phyloP scores from a whole-genome alignment of 106 monocot genomes.

The Phalaenopsis aphrodite region DNA sequence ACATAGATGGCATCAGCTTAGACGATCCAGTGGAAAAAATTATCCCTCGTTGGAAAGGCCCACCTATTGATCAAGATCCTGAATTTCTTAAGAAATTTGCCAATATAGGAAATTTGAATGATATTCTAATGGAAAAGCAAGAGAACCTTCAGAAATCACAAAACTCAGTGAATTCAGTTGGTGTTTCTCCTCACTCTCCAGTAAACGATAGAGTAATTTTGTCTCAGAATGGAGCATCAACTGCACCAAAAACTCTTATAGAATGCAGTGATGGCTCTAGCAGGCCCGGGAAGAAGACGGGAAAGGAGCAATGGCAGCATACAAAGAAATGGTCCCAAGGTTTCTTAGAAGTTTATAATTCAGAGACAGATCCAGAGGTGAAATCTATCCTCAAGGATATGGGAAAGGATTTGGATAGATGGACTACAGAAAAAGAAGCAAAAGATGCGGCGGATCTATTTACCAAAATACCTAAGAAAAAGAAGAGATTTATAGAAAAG shows the following conservation, averaged over 20 bases:
- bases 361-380: constrained; percentile 69
- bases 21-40: constrained; percentile 69
- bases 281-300: constrained; percentile 56
- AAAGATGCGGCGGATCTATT: constrained; percentile 48
- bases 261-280: constrained; percentile 82
- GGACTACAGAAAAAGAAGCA: constrained; percentile 66
- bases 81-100: constrained; percentile 33
- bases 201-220: constrained; percentile 17
- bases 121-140: background rate
- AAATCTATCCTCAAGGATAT: constrained; percentile 73
- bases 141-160: constrained; percentile 27
- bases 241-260: constrained; percentile 37
- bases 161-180: constrained; percentile 9
- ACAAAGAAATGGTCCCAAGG: constrained; percentile 87
- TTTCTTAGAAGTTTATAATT: constrained; percentile 78
- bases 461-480: constrained; percentile 50
- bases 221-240: constrained; percentile 17
- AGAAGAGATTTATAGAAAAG: constrained; percentile 56
- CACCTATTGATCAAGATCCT: constrained; percentile 34
- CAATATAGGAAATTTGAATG: constrained; percentile 1
- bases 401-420: constrained; percentile 76
- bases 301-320: constrained; percentile 79
- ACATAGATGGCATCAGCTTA: constrained; percentile 72
- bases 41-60: constrained; percentile 73
- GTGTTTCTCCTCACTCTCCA: constrained; percentile 8